Percentiles rank a stretch among this genome's conserved stretches.
These are phyloP conservation scores for Mycena crocata DNA, from an alignment of 768 basidiomycete species.

Conservation along the genomic window DNA sequence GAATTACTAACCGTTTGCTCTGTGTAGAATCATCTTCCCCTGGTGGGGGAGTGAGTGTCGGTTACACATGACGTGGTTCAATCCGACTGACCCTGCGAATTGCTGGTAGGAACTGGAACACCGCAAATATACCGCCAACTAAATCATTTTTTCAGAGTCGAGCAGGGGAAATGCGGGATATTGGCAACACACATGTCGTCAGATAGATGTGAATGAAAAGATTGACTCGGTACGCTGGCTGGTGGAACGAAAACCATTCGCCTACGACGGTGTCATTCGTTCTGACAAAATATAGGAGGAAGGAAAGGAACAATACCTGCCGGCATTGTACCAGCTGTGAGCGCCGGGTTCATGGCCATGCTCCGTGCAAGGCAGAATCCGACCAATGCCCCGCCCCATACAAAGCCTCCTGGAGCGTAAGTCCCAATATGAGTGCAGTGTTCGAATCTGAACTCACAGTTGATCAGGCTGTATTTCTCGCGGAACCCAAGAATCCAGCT, in stretches of 20 bases:
- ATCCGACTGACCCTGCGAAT: constrained; percentile 41
- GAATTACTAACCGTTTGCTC: constrained; percentile 36
- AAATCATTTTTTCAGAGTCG: background rate
- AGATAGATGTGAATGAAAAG: constrained; percentile 42
- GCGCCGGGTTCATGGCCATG: constrained; percentile 31
- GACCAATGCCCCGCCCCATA: constrained; percentile 41
- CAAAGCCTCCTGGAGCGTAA: constrained; percentile 30
- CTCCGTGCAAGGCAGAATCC: constrained; percentile 40
- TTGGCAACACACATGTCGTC: constrained; percentile 33
- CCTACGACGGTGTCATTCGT: constrained; percentile 27
- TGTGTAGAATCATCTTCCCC: constrained; percentile 36
- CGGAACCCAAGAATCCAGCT: constrained; percentile 42
- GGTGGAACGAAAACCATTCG: constrained; percentile 41
- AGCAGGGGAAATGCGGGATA: background rate
- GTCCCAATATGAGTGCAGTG: background rate
- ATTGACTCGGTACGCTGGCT: constrained; percentile 34
- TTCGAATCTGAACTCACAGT: constrained; percentile 28
- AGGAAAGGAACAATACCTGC: background rate
- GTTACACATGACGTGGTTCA: background rate
- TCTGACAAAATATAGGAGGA: background rate
- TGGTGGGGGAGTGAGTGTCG: constrained; percentile 8
- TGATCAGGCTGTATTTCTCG: constrained; percentile 37
- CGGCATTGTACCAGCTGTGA: background rate
- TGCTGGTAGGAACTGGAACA: constrained; percentile 41
- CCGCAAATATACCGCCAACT: constrained; percentile 39